phyloP scores from a whole-genome alignment of 306 rosid species.

The barrel medic (Medicago truncatula) region DNA sequence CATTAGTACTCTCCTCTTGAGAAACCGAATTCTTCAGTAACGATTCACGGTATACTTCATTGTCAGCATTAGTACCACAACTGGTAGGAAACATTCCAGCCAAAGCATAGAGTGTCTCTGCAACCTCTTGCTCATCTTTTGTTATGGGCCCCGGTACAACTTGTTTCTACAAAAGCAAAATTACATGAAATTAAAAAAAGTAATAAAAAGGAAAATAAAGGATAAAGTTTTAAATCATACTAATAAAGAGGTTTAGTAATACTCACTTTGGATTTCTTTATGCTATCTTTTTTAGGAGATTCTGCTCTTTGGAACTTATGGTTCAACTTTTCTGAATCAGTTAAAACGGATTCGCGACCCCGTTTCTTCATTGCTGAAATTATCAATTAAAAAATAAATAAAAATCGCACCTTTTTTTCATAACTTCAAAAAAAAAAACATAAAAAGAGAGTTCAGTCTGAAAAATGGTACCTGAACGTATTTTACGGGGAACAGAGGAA shows the following conservation, averaged over 20 bases:
- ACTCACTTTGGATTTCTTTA: constrained; percentile 58
- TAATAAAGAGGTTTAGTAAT: constrained; percentile 40
- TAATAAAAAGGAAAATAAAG: constrained; percentile 28
- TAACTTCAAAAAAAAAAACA: neutral
- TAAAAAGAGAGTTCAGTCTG: constrained; percentile 11
- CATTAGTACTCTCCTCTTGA: constrained; percentile 44
- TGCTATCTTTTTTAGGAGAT: constrained; percentile 49
- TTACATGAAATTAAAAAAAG: constrained; percentile 26
- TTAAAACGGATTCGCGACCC: constrained; percentile 56
- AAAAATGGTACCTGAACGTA: constrained; percentile 71
- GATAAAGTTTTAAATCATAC: constrained; percentile 35
- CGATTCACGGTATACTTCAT: constrained; percentile 35
- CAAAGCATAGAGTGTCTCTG: constrained; percentile 78
- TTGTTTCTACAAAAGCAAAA: constrained; percentile 60
- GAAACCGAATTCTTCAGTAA: constrained; percentile 46
- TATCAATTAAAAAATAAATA: constrained; percentile 3
- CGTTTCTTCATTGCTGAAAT: constrained; percentile 84
- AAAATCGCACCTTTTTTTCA: constrained; percentile 2
- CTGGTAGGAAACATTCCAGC: constrained; percentile 74
- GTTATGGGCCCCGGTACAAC: constrained; percentile 60
- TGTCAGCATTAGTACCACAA: constrained; percentile 43
- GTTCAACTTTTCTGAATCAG: constrained; percentile 65
- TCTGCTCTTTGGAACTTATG: constrained; percentile 48
- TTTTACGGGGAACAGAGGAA: constrained; percentile 74
- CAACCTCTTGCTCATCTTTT: constrained; percentile 93